Evolutionary conservation across 305 asterid genomes (phyloP).

Genomic region (Rubia balearica): DNA sequence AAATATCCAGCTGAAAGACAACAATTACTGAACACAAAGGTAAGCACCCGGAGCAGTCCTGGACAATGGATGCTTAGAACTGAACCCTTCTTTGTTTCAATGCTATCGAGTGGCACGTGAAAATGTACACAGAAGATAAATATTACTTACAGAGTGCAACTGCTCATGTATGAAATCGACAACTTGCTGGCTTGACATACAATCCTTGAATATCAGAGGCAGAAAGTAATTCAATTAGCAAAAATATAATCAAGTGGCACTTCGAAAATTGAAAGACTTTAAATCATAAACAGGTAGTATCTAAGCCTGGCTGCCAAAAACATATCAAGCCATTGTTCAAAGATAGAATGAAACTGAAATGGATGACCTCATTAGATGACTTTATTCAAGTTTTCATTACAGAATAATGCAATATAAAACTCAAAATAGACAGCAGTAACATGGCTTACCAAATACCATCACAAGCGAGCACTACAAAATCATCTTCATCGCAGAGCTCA

Average conservation of each 20-base stretch:
- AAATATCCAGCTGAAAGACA: neutral
- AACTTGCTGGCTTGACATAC: slow-evolving; percentile 97
- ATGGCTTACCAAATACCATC: slow-evolving; percentile 91
- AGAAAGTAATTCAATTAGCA: neutral
- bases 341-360: neutral
- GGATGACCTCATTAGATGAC: neutral
- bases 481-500: slow-evolving; percentile 89
- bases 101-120: neutral
- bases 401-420: neutral
- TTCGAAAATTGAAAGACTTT: neutral
- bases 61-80: neutral
- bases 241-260: neutral
- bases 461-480: slow-evolving; percentile 93
- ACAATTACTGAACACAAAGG: neutral
- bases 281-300: neutral
- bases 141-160: slow-evolving; percentile 61
- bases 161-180: slow-evolving; percentile 85
- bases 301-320: neutral
- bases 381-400: neutral
- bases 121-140: neutral
- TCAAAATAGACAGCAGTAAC: slow-evolving; percentile 10
- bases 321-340: neutral
- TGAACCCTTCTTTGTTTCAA: neutral
- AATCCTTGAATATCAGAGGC: slow-evolving; percentile 53
- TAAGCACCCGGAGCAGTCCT: neutral